Base-by-base conservation (phyloP, 768 basidiomycete genomes). In the Clitopilus hobsonii region DNA sequence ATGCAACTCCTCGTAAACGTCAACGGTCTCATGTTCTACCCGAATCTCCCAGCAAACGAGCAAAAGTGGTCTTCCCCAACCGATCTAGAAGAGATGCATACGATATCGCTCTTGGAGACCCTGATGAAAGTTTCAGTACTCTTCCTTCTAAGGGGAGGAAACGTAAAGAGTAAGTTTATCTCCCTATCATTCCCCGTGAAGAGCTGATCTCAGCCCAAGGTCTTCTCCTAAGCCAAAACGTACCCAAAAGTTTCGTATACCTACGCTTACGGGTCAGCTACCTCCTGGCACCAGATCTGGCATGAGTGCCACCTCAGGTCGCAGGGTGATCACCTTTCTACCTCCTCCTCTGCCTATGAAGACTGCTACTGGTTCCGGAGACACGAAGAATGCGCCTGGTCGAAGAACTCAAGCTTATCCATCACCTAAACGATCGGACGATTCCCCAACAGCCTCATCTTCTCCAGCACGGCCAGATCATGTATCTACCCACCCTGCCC, bases 111-210 rank as follows among this genome's bases (percentile, higher is more conserved):
- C 51, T 49, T 3, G 47, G 58, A 6, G 71, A 75, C 49, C 54
- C 66, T 2, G 74, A 74, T 47, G 71, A 72, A 49, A 60, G 67
- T 18, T 76, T 74, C 74, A 68, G 64, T 20, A 74, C 74, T 1
- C 58, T 76, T 11, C 70, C 69, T 4, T n/a, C 54, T 3, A 62
- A 65, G 20, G 74, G 70, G 59, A 71, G 66, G 54, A 6, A 72
- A 71, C 30, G 28, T 50, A 64, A 26, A 18, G n/a, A n/a, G 26
- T 51, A 3, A 54, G 68, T 67, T 16, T 16, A 56, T 14, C 28
- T 36, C 27, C 18, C 18, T 11, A 30, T 7, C 28, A 14, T 13
- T 30, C 10, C 27, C 14, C n/a, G 16, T 16, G 6, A 53, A 11
- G 32, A 20, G 5, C 18, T 22, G 14, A 14, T n/a, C 32, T 53